Conservation (phyloP, 768 basidiomycete species). For the Gloeopeniophorella convolvens region DNA sequence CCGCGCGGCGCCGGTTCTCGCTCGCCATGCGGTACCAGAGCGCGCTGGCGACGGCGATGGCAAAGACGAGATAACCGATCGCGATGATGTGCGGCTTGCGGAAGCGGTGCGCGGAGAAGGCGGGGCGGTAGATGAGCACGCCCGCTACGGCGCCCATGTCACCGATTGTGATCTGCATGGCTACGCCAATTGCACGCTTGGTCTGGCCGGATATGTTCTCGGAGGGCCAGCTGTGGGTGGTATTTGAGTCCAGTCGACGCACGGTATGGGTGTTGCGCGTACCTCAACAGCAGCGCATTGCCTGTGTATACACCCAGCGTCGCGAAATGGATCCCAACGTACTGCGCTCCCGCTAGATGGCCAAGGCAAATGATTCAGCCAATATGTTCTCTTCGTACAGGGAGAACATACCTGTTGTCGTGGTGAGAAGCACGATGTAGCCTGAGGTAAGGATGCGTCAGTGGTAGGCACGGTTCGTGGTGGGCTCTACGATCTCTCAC, state of each 20-base stretch:
- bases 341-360: conserved; percentile 43
- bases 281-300: conserved; percentile 51
- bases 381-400: background rate
- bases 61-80: conserved; percentile 51
- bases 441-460: conserved; percentile 28
- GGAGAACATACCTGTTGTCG: conserved; percentile 34
- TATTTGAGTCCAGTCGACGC: background rate
- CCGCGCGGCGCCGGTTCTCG: conserved; percentile 43
- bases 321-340: conserved; percentile 50
- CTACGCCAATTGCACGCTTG: conserved; percentile 55
- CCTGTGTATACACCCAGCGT: conserved; percentile 53
- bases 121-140: conserved; percentile 51
- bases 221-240: conserved; percentile 41
- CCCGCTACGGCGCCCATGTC: conserved; percentile 55
- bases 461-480: no score
- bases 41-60: conserved; percentile 36
- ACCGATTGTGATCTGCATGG: conserved; percentile 58
- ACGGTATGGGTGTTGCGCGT: background rate
- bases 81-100: conserved; percentile 52
- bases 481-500: conserved; percentile 27
- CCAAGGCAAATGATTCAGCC: background rate
- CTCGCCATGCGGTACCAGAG: conserved; percentile 43
- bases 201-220: conserved; percentile 68
- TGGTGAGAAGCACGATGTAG: conserved; percentile 49
- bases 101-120: conserved; percentile 39